Percentiles rank a stretch among this genome's conserved stretches.
These are phyloP conservation scores for Haberlea rhodopensis DNA, from an alignment of 257 asterid species.

Conservation along the genomic window DNA sequence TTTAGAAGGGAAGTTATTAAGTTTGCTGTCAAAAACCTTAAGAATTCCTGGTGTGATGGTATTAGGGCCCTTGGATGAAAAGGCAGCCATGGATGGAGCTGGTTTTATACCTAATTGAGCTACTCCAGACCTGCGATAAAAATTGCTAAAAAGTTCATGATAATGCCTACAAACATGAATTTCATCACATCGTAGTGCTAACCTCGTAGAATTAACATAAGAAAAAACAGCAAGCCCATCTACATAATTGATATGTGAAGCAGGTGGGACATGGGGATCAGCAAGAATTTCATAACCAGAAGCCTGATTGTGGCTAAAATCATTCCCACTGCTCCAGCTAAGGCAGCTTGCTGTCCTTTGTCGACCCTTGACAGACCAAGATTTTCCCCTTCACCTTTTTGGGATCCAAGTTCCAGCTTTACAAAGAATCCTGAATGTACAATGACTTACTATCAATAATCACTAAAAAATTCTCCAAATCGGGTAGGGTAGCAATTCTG, in stretches of 20 bases:
- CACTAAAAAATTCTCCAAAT: not conserved
- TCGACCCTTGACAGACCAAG: constrained; percentile 69
- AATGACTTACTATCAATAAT: not conserved
- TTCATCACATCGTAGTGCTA: too few relatives aligned
- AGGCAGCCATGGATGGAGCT: constrained; percentile 88
- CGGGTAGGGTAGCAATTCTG: not conserved
- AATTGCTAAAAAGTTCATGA: not conserved
- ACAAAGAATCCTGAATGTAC: constrained; percentile 51
- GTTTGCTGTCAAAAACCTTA: constrained; percentile 46
- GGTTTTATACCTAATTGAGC: constrained; percentile 66
- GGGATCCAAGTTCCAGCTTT: constrained; percentile 68
- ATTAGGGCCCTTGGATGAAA: constrained; percentile 81
- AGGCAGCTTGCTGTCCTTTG: constrained; percentile 72
- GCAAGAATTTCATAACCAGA: constrained; percentile 81
- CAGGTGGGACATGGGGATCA: constrained; percentile 85
- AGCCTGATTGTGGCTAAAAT: constrained; percentile 51
- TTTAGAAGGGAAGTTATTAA: not conserved
- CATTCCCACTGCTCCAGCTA: constrained; percentile 90
- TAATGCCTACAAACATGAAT: not conserved
- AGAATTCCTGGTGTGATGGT: constrained; percentile 67
- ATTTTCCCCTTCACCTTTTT: constrained; percentile 74
- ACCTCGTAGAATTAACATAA: constrained; percentile 60
- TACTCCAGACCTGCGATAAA: constrained; percentile 44
- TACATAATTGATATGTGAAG: constrained; percentile 68
- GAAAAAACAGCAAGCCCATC: constrained; percentile 64